Percentiles rank a stretch among this genome's conserved stretches.
phyloP scores from a whole-genome alignment of 805 yeast genomes.

The Starmerella bacillaris region DNA sequence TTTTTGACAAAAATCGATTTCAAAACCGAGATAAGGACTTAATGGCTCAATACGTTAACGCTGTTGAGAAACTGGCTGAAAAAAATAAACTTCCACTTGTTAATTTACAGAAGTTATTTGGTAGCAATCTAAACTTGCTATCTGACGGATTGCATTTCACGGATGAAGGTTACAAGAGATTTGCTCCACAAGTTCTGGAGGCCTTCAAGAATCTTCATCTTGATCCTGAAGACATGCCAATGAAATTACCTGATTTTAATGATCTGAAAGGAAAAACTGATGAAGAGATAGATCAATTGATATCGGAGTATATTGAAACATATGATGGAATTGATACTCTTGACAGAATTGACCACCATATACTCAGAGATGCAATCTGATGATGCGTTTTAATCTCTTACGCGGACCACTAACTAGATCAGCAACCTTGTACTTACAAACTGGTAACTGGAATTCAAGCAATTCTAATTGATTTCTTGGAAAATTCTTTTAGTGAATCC shows the following conservation, averaged over 20 bases:
- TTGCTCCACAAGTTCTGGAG: constrained; percentile 13
- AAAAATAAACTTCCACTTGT: constrained; percentile 21
- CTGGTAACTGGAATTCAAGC: too few relatives aligned
- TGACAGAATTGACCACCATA: too few relatives aligned
- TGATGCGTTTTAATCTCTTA: too few relatives aligned
- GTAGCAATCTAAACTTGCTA: constrained; percentile 24
- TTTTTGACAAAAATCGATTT: constrained; percentile 25
- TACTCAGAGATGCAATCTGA: too few relatives aligned
- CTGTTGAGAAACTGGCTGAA: not conserved
- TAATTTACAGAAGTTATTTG: constrained; percentile 33
- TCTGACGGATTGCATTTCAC: constrained; percentile 46
- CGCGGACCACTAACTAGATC: too few relatives aligned
- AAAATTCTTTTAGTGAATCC: too few relatives aligned
- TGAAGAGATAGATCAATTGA: too few relatives aligned
- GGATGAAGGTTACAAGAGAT: constrained; percentile 33
- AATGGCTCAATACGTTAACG: constrained; percentile 29
- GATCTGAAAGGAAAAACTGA: too few relatives aligned
- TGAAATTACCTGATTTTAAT: not conserved
- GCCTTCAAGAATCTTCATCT: not conserved
- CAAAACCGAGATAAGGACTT: constrained; percentile 29
- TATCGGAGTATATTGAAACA: too few relatives aligned
- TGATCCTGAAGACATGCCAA: not conserved
- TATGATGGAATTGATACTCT: too few relatives aligned
- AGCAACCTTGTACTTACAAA: too few relatives aligned
- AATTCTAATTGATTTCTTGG: too few relatives aligned